Evolutionary conservation across 2,329 filamentous ascomycete species (phyloP), one percentile per base, ranked within the genome.

Genomic region (Trichoderma harzianum): DNA sequence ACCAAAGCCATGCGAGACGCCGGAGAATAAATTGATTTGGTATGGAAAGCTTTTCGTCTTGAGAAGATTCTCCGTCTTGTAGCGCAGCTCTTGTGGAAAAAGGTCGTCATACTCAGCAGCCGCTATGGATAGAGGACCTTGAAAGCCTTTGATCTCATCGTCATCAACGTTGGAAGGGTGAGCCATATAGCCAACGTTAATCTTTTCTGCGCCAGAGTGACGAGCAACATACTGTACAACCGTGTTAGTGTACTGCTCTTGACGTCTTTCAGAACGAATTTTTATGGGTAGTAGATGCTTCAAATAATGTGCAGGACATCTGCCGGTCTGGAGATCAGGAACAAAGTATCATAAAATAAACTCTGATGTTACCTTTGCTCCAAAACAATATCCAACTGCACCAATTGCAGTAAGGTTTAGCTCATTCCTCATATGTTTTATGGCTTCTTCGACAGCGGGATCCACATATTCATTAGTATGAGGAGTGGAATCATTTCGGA

Each of bases 1-100:
- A 18, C 89, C 90, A 76, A 95, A 96, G 0, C 93, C 93, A 78
- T 96, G 93, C 73, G 83, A 79, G 7, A 92, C 90, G 47, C 88
- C 88, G 18, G 88, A 88, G 84, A 90, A 95, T 55, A 95, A 81
- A 73, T 86, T 89, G 72, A 94, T 86, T 79, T 94, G 90, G 81
- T 90, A 95, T 8, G 89, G 82, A 71, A 85, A 80, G 3, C 80
- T 82, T 32, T 85, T 86, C 67, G 85, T 81, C 36, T 79, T 78
- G 57, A 93, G 84, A 32, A 91, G 86, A 30, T 85, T 85, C 79
- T 93, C 91, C 4, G 88, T 86, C 77, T 85, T 81, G 74, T 85
- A 81, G 43, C 91, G 86, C 76, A 87, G 85, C 30, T 85, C 83
- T 2, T 84, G 78, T 0, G 89, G 83, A 82, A 92, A 90, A 78